Evolutionary conservation across 345 rosid genomes (phyloP), one percentile per base, ranked within the genome.

Genomic region (Ricinus communis): DNA sequence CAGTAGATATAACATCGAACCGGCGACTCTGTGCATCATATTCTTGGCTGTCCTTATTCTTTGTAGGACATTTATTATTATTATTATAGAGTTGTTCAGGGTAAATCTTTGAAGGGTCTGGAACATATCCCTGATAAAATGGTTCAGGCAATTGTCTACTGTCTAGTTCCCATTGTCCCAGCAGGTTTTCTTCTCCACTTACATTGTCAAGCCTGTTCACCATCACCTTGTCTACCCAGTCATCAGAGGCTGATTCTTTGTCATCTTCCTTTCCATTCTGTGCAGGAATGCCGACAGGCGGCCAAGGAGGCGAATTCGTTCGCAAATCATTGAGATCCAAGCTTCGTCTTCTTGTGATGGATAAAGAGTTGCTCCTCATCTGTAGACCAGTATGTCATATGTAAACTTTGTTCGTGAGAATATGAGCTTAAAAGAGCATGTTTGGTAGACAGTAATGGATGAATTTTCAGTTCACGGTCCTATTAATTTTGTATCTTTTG

Each of bases 41-140:
- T 18, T 82, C 91, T 70, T 82, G 93, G 38, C 66, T 82, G 70
- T 83, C 84, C 62, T 78, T 86, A 65, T 61, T 82, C 69, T 75
- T 85, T 74, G 40, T 59, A 18, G 77, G 77, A 62, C 51, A 27
- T 47, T 66, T 74, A 55, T 22, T 16, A 14, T n/a, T 10, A 16
- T 5, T 58, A 19, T 11, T 11, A 3, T 12, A 33, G 31, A 46
- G 24, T 65, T 74, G 84, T 62, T 85, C 87, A 0, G 87, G 89
- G 60, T 83, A 77, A 56, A 79, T 70, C 79, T 81, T 85, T 6
- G 77, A 70, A 1, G 84, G 78, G 65, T 76, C 83, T 12, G 71
- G 73, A 22, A 47, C 50, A n/a, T 30, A 33, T 33, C 63, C 76
- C 65, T 72, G 77, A 70, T 59, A 41, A 14, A 73, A 74, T 63